Percentiles rank a stretch among this genome's conserved stretches.
Evolutionary conservation across 768 basidiomycete genomes (phyloP).

Genomic region (Termitomyces sp.): DNA sequence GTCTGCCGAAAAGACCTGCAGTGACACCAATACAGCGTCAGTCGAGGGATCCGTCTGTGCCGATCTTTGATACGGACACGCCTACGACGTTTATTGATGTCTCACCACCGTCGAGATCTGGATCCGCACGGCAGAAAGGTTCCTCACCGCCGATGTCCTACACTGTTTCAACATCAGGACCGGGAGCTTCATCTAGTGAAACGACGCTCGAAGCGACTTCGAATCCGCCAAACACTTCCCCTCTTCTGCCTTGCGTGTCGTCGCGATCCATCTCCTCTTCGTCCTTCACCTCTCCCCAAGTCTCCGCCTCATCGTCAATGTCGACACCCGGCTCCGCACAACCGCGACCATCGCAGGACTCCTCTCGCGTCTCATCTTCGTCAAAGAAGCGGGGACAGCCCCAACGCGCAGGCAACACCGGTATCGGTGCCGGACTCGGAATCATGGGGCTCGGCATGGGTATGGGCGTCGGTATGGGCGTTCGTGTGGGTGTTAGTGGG

Average conservation of each 20-base stretch:
- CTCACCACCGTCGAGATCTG: conserved; percentile 3
- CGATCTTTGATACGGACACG: neutral
- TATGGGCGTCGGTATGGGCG: conserved; percentile 18
- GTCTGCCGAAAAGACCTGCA: neutral
- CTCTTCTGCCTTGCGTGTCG: neutral
- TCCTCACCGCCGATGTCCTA: neutral
- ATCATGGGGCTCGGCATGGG: conserved; percentile 22
- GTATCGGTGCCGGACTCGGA: conserved; percentile 15
- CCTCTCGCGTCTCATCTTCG: neutral
- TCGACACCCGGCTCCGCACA: neutral
- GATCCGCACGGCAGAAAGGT: neutral
- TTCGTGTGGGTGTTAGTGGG: conserved; percentile 12
- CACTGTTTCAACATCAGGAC: neutral
- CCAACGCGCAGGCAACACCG: conserved; percentile 1
- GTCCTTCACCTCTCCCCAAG: neutral
- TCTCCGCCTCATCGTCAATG: neutral
- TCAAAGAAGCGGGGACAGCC: neutral
- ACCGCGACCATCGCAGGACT: neutral
- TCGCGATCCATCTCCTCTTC: neutral
- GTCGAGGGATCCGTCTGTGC: neutral
- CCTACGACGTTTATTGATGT: neutral
- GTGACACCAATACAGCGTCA: neutral
- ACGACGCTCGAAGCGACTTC: neutral
- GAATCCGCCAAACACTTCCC: neutral
- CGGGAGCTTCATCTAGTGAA: neutral